phyloP scores from a whole-genome alignment of 345 rosid species.

The Fremontodendron californicum region DNA sequence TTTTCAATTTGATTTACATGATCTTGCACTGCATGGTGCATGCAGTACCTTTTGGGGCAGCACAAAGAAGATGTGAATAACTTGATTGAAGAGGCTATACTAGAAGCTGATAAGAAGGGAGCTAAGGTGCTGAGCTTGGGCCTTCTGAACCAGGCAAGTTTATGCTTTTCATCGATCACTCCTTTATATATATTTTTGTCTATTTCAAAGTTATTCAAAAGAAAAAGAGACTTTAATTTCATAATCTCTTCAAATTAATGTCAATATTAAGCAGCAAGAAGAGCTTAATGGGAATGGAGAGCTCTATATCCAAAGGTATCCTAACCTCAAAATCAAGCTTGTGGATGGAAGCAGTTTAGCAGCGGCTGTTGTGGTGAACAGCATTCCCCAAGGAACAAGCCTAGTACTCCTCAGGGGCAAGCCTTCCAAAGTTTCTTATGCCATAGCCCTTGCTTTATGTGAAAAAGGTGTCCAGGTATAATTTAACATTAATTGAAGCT shows the following conservation, averaged over 20 bases:
- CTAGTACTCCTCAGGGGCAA: slow-evolving; percentile 34
- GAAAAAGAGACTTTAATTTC: background rate
- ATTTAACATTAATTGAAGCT: background rate
- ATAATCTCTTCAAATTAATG: background rate
- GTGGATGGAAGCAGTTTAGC: slow-evolving; percentile 59
- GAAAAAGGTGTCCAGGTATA: slow-evolving; percentile 35
- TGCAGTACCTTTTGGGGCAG: slow-evolving; percentile 14
- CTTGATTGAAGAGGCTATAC: slow-evolving; percentile 36
- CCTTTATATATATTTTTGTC: too few species aligned
- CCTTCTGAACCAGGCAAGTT: slow-evolving; percentile 36
- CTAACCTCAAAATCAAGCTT: slow-evolving; percentile 35
- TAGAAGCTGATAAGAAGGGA: slow-evolving; percentile 34
- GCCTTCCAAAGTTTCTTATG: slow-evolving; percentile 34
- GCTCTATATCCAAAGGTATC: slow-evolving; percentile 37
- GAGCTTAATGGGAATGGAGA: slow-evolving; percentile 50
- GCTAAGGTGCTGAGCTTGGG: slow-evolving; percentile 34
- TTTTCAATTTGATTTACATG: background rate
- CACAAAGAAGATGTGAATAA: slow-evolving; percentile 18
- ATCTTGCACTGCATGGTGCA: too few species aligned
- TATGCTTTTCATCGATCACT: too few species aligned
- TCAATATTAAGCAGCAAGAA: slow-evolving; percentile 35
- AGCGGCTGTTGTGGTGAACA: slow-evolving; percentile 39
- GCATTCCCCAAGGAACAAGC: slow-evolving; percentile 32
- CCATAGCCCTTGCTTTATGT: slow-evolving; percentile 30
- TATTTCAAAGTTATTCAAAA: background rate